Evolutionary conservation across 805 yeast species (phyloP).

Genomic region (Zygosaccharomyces rouxii): DNA sequence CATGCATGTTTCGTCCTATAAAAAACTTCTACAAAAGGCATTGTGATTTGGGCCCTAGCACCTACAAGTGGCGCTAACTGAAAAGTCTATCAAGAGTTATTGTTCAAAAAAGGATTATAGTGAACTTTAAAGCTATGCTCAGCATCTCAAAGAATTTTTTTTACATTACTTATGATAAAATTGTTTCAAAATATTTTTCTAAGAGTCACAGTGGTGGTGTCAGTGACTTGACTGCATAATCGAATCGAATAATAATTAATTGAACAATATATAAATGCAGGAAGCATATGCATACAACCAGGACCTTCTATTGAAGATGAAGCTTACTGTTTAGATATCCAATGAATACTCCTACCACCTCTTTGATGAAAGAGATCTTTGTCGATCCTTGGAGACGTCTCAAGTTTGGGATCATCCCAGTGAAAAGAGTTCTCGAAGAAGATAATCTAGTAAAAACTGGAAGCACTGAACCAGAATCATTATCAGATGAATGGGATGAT

Average conservation of each 20-base stretch:
- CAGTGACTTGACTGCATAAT: too few species aligned
- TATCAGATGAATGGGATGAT: background rate
- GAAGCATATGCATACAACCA: background rate
- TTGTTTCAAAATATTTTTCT: background rate
- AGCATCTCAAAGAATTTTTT: background rate
- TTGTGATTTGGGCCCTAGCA: too few species aligned
- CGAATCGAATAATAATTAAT: background rate
- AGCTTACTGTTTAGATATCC: too few species aligned
- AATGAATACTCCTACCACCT: background rate
- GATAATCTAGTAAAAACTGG: background rate
- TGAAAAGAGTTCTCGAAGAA: conserved; percentile 29
- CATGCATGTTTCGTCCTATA: background rate
- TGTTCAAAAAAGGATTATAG: too few species aligned
- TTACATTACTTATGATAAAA: background rate
- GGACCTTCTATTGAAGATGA: background rate
- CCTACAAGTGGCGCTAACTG: background rate
- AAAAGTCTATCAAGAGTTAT: background rate
- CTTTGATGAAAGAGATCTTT: conserved; percentile 17
- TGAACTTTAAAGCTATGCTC: too few species aligned
- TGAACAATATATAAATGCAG: background rate
- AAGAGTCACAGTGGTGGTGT: background rate
- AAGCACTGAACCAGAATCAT: background rate
- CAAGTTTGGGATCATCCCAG: conserved; percentile 36
- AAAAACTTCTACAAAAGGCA: background rate
- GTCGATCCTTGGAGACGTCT: conserved; percentile 31